Evolutionary conservation across 352 stramenopile genomes (phyloP), one percentile per base, ranked within the genome.

Genomic region (Phytophthora cajani): DNA sequence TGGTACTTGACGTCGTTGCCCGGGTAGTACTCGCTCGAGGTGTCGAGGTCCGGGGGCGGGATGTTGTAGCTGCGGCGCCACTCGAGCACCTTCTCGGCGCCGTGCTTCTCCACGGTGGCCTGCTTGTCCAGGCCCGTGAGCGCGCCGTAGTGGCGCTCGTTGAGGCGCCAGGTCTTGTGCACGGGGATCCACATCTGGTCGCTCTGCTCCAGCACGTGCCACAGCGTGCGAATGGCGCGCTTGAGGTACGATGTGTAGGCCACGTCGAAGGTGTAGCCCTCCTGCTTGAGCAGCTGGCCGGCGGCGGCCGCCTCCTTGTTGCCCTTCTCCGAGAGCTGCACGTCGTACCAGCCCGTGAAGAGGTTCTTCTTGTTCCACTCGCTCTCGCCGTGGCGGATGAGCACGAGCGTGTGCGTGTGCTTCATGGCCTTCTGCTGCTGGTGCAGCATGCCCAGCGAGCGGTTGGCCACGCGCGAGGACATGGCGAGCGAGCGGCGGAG

Each of bases 1-100:
- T 89, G 69, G 85, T 99, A 98, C 64, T 92, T 91, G 27, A 95
- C 74, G 66, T 99, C 96, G 58, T 95, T 89, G 59, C 93, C 91
- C 4, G 93, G 95, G 75, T 96, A 98, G 79, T 97, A 97, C 71
- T 91, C 76, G 75, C 97, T 97, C 56, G 84, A 71, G 53, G 82
- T 98, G 89, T 78, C 94, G 7, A 99, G 86, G 51, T 87, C 73
- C 33, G 98, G 98, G 21, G 98, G 98, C 61, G 98, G 97, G 69
- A 99, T 98, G 85, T 99, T 97, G 85, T 99, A 99, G 73, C 88
- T 98, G 62, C 98, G 90, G 69, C 98, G 87, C 98, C 98, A 99
- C 69, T 99, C 81, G 59, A 97, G 90, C 56, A 99, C 97, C 58
- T 98, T 79, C 32, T 98, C 94, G 47, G 94, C 84, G 33, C 96